Percentiles rank a stretch among this genome's conserved stretches.
Conservation (phyloP, 1,284 basidiomycete genomes). For the Sphagnurus paluster region DNA sequence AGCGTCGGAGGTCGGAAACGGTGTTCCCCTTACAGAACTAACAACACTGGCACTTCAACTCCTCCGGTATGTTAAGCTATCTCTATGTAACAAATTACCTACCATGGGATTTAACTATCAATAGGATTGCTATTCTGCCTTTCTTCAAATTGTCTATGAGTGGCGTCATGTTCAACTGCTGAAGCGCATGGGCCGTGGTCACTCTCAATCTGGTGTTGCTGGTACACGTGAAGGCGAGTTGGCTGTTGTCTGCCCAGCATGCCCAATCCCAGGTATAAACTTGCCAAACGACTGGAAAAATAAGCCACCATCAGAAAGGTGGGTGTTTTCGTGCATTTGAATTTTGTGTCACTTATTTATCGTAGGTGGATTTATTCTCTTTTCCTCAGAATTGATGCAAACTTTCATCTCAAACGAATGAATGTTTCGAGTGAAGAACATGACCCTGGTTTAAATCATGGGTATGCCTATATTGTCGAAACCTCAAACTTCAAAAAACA, state of each 20-base stretch:
- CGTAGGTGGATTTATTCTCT: constrained; percentile 14
- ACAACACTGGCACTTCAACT: constrained; percentile 24
- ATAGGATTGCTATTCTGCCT: constrained; percentile 23
- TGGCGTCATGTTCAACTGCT: constrained; percentile 26
- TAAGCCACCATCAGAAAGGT: constrained; percentile 5
- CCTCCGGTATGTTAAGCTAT: constrained; percentile 12
- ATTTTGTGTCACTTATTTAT: not conserved
- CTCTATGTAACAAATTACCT: not conserved
- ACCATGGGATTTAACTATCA: not conserved
- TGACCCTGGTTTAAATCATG: constrained; percentile 6
- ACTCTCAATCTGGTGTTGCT: constrained; percentile 19
- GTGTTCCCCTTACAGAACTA: no score
- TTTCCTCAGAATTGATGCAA: constrained; percentile 21
- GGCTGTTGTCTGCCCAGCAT: constrained; percentile 26
- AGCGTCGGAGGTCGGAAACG: no score
- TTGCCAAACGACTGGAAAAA: constrained; percentile 21
- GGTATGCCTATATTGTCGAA: constrained; percentile 11
- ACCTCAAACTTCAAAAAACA: constrained; percentile 12
- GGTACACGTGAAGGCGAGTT: constrained; percentile 21
- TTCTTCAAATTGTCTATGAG: constrained; percentile 21
- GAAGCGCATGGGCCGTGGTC: constrained; percentile 22
- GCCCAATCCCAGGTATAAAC: constrained; percentile 24
- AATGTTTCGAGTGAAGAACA: constrained; percentile 4
- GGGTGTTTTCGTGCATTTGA: not conserved
- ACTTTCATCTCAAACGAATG: constrained; percentile 21